phyloP scores from a whole-genome alignment of 768 basidiomycete genomes.

The Boletus fagicola region DNA sequence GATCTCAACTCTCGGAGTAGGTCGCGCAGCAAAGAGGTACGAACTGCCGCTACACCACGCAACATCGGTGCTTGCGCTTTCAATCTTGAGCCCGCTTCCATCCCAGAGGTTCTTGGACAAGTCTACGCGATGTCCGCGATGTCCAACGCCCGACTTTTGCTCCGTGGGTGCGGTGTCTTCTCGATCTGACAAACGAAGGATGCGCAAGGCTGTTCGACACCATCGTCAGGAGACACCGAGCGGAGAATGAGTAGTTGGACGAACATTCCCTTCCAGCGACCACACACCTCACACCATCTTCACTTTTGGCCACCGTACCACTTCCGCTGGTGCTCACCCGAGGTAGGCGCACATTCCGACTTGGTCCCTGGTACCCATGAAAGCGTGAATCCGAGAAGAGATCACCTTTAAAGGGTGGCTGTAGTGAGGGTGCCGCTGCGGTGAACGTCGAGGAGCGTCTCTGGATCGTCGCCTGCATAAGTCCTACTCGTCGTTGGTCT shows the following conservation, averaged over 20 bases:
- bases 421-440: background rate
- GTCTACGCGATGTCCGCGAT: constrained; percentile 67
- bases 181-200: constrained; percentile 56
- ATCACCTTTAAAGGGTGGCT: constrained; percentile 21
- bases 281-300: constrained; percentile 65
- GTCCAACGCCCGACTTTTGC: constrained; percentile 52
- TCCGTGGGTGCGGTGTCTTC: constrained; percentile 40
- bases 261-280: constrained; percentile 80
- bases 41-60: constrained; percentile 73
- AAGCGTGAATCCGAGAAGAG: constrained; percentile 42
- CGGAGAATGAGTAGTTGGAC: constrained; percentile 19
- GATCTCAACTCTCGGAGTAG: constrained; percentile 1
- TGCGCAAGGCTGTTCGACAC: constrained; percentile 48
- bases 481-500: background rate
- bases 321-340: constrained; percentile 63
- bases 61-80: constrained; percentile 75
- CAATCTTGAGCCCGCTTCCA: constrained; percentile 72
- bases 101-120: constrained; percentile 77
- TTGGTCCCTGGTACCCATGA: constrained; percentile 44
- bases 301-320: constrained; percentile 64
- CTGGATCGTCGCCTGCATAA: constrained; percentile 27
- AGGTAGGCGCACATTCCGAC: constrained; percentile 55
- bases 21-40: constrained; percentile 21
- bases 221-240: constrained; percentile 8
- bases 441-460: constrained; percentile 30